Conservation (phyloP, 2,329 filamentous ascomycete species). For the Dryadomyces quercus-mongolicae region DNA sequence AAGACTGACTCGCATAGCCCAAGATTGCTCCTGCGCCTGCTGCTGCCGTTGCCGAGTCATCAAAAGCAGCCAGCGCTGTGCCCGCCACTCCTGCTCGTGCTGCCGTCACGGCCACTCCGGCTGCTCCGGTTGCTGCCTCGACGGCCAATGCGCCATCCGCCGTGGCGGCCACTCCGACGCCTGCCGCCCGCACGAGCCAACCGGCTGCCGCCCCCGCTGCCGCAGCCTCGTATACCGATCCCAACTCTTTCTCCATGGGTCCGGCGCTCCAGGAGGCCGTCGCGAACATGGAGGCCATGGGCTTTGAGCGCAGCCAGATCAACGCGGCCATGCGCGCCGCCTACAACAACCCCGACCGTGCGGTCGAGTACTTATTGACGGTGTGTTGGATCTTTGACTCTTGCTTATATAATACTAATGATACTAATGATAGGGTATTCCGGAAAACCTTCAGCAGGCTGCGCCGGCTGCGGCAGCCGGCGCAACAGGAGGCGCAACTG, state of each 20-base stretch:
- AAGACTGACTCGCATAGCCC: slow-evolving; percentile 34
- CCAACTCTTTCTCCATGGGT: slow-evolving; percentile 78
- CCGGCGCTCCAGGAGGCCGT: slow-evolving; percentile 71
- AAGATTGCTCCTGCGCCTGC: slow-evolving; percentile 40
- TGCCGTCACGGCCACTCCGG: slow-evolving; percentile 30
- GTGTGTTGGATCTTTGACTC: slow-evolving; percentile 28
- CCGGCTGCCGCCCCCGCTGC: slow-evolving; percentile 16
- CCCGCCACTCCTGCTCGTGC: slow-evolving; percentile 34
- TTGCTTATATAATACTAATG: too few relatives aligned
- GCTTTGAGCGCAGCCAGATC: slow-evolving; percentile 78
- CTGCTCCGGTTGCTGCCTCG: slow-evolving; percentile 36
- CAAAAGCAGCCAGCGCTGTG: slow-evolving; percentile 21
- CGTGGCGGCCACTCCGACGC: slow-evolving; percentile 31
- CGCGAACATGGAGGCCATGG: slow-evolving; percentile 94
- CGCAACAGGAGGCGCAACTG: slow-evolving; percentile 26
- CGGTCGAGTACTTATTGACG: slow-evolving; percentile 87
- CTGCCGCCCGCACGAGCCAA: slow-evolving; percentile 18
- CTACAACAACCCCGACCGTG: slow-evolving; percentile 93
- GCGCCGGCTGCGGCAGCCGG: slow-evolving; percentile 18
- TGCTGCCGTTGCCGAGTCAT: slow-evolving; percentile 24
- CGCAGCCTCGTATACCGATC: slow-evolving; percentile 47
- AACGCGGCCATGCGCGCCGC: slow-evolving; percentile 92
- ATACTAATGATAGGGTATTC: slow-evolving; percentile 83
- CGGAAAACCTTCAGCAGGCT: slow-evolving; percentile 59
- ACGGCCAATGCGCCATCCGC: slow-evolving; percentile 32